These are phyloP conservation scores for Neurospora discreta DNA, from an alignment of 495 filamentous ascomycete species.

Conservation along the genomic window DNA sequence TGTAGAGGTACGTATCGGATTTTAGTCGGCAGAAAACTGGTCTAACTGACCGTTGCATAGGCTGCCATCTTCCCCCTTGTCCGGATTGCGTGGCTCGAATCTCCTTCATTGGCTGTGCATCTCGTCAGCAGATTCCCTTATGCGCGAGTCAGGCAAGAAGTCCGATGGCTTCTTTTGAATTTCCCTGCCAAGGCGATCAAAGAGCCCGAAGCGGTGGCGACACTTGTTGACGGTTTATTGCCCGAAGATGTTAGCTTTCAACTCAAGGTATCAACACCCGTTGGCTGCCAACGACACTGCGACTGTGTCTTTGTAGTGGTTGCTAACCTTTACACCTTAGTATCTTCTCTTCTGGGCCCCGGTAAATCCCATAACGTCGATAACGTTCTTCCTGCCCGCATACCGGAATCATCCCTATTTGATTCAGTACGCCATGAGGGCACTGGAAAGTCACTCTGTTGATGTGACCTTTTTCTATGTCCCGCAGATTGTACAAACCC, in stretches of 20 bases:
- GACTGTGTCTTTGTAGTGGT: background rate
- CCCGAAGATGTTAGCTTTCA: constrained; percentile 73
- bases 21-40: background rate
- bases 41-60: constrained; percentile 16
- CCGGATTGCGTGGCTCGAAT: constrained; percentile 74
- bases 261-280: constrained; percentile 51
- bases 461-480: constrained; percentile 99
- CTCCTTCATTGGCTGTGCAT: constrained; percentile 72
- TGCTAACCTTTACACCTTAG: constrained; percentile 37
- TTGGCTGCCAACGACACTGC: background rate
- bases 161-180: constrained; percentile 67
- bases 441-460: constrained; percentile 82
- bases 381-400: constrained; percentile 84
- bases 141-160: constrained; percentile 54
- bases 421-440: constrained; percentile 94
- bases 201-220: constrained; percentile 68
- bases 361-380: constrained; percentile 83
- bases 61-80: constrained; percentile 49
- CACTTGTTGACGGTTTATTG: constrained; percentile 66
- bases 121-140: constrained; percentile 70
- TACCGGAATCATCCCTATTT: constrained; percentile 93
- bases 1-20: constrained; percentile 39
- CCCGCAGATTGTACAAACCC: constrained; percentile 89
- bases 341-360: constrained; percentile 92
- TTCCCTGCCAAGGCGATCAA: constrained; percentile 70